These are phyloP conservation scores for Termitomyces heimii DNA, from an alignment of 768 basidiomycete species.

Conservation along the genomic window DNA sequence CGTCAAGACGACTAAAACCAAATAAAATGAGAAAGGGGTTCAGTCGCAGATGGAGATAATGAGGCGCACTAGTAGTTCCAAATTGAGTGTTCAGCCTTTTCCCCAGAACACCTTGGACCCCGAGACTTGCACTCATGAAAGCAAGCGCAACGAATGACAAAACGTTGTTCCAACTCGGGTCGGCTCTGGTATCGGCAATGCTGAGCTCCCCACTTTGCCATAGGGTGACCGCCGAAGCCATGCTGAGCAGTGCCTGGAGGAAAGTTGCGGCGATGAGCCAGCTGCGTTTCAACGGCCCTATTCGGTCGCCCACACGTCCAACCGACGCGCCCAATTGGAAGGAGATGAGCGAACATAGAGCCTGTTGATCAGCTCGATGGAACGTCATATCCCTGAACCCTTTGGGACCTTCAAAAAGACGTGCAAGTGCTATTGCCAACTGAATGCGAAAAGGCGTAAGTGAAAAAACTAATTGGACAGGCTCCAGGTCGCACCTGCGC, in stretches of 20 bases:
- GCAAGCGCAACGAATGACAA: slow-evolving; percentile 67
- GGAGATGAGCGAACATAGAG: slow-evolving; percentile 67
- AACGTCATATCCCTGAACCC: slow-evolving; percentile 53
- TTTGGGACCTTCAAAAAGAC: slow-evolving; percentile 55
- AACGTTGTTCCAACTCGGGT: slow-evolving; percentile 67
- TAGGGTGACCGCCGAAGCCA: slow-evolving; percentile 63
- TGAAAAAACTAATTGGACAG: neutral
- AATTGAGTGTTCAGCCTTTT: slow-evolving; percentile 80
- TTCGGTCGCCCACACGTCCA: slow-evolving; percentile 74
- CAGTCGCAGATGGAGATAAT: neutral
- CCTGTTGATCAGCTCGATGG: slow-evolving; percentile 80
- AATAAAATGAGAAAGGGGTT: neutral
- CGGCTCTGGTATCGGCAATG: slow-evolving; percentile 46
- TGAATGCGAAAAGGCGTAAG: slow-evolving; percentile 21
- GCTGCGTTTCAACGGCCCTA: slow-evolving; percentile 65
- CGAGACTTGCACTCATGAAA: slow-evolving; percentile 79
- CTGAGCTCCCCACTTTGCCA: slow-evolving; percentile 63
- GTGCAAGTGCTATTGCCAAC: slow-evolving; percentile 75
- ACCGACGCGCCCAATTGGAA: slow-evolving; percentile 74
- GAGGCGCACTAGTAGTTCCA: slow-evolving; percentile 61
- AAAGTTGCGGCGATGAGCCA: slow-evolving; percentile 75
- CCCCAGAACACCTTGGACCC: slow-evolving; percentile 85
- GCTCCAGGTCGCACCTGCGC: slow-evolving; percentile 43
- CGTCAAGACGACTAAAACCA: slow-evolving; percentile 66
- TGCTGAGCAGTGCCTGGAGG: slow-evolving; percentile 71